Conservation (phyloP, 192 early-diverging fungal species). For the Coemansia sp. region DNA sequence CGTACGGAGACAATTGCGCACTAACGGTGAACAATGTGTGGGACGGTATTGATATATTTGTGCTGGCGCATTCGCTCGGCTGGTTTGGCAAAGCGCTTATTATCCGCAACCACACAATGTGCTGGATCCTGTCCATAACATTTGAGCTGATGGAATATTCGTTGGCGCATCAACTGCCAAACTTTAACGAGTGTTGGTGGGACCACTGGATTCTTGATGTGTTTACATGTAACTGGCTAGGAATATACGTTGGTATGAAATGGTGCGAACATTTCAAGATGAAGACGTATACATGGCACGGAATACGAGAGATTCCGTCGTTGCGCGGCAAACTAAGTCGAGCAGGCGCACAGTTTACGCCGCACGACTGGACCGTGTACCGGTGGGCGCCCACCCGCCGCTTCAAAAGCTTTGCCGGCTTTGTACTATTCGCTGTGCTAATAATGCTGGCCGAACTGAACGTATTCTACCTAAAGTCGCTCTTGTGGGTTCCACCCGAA, state of each 20-base stretch:
- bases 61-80: slow-evolving; percentile 86
- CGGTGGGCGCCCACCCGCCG: slow-evolving; percentile 86
- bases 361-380: slow-evolving; percentile 91
- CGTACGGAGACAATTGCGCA: slow-evolving; percentile 88
- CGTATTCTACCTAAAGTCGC: slow-evolving; percentile 91
- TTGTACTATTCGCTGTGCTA: slow-evolving; percentile 67
- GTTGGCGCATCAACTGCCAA: slow-evolving; percentile 90
- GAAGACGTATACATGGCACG: slow-evolving; percentile 96
- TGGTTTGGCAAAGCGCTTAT: slow-evolving; percentile 95
- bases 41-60: slow-evolving; percentile 90
- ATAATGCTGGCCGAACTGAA: slow-evolving; percentile 77
- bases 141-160: slow-evolving; percentile 98
- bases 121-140: slow-evolving; percentile 92
- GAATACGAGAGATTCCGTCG: slow-evolving; percentile 80
- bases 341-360: slow-evolving; percentile 89
- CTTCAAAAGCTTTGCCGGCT: slow-evolving; percentile 83
- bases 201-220: slow-evolving; percentile 98
- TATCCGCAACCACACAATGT: slow-evolving; percentile 90
- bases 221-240: slow-evolving; percentile 88
- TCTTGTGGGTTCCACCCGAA: slow-evolving; percentile 89
- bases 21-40: slow-evolving; percentile 73
- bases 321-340: slow-evolving; percentile 85
- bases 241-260: slow-evolving; percentile 94
- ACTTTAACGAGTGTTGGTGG: slow-evolving; percentile 99
- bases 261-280: slow-evolving; percentile 94